Base-by-base conservation (phyloP, 2,329 filamentous ascomycete genomes). In the Talaromyces sp. region DNA sequence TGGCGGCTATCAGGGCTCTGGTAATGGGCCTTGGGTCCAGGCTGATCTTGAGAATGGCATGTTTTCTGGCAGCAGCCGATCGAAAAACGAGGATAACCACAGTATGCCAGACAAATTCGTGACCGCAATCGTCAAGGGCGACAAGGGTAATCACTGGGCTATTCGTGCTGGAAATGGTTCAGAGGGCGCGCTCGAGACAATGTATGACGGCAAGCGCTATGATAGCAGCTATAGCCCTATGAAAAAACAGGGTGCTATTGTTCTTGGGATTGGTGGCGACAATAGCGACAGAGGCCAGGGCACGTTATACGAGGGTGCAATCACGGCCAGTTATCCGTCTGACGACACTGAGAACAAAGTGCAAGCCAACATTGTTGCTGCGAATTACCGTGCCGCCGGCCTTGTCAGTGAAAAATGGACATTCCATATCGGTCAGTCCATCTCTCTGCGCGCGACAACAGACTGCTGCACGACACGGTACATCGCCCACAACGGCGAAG, bases 1-100 rank as follows among this genome's bases (percentile, higher is more conserved):
- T n/a, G 19, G n/a, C 21, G 55, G 52, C 17, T 35, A 21, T 21
- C 29, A 54, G 53, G 58, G 58, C 17, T 31, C 7, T 38, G 58
- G 58, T 19, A 51, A 26, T 24, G 58, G 58, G n/a, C 58, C 58
- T 19, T 60, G 58, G 58, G 17, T 60, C 24, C 55, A 55, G 53
- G 58, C 58, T 41, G 58, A 60, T 56, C 41, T 60, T 5, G 58
- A 60, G 43, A 60, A 60, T 17, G 58, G 58, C 14, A 31, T 60
- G 53, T 60, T 56, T 43, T 56, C 58, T 21, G 58, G 58, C 3
- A n/a, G 24, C 17, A 17, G 29, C 11, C n/a, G 17, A 27, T 27
- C 26, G 6, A 27, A 27, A 10, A 60, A 60, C 35, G 24, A 41
- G 11, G 43, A 31, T 17, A 54, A 60, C 21, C 52, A 41, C 10